Base-by-base conservation (phyloP, 352 stramenopile species). In the Phytophthora rubi region DNA sequence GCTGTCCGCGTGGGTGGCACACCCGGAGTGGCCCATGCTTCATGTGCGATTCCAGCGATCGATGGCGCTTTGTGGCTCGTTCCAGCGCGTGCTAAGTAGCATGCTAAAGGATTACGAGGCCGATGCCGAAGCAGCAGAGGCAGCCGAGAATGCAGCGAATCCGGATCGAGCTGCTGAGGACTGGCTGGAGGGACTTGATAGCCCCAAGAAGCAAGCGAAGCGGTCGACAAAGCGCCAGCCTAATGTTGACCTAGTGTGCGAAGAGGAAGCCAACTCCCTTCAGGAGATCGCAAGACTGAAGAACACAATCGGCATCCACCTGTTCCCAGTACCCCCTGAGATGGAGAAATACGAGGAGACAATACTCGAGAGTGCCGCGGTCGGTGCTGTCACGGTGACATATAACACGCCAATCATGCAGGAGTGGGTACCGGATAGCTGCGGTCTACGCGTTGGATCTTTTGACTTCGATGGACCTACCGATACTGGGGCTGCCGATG, bases 361-460 rank as follows among this genome's bases (percentile, higher is more conserved):
- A 1, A 70, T 81, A 37, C 70, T 93, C 2, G 83, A 93, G 56
- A 90, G 76, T 49, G 59, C 75, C 7, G 72, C 85, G 7, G 83
- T 85, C 4, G 83, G 85, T 5, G 83, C 85, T 13, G 62, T 91
- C 28, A 80, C 84, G 9, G 62, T 93, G 30, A 90, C 83, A 42
- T 91, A 84, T 75, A 80, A 91, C 65, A 82, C 85, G 15, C 83
- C 83, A 28, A 80, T 91, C 45, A 93, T 91, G 85, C 83, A 88
- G 56, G 85, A 93, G 53, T 93, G 81, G 79, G 76, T 91, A 28
- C 80, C 83, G 0, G 79, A 90, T 62, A 70, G 68, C 18, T 81
- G 70, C 51, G 85, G 85, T 0, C 47, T 91, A 8, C 85, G 83
- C 26, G 77, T 90, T 1, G 85, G 85, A 37, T 71, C 79, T n/a